Evolutionary conservation across 2,329 filamentous ascomycete species (phyloP).

Genomic region (Fusarium anguioides): DNA sequence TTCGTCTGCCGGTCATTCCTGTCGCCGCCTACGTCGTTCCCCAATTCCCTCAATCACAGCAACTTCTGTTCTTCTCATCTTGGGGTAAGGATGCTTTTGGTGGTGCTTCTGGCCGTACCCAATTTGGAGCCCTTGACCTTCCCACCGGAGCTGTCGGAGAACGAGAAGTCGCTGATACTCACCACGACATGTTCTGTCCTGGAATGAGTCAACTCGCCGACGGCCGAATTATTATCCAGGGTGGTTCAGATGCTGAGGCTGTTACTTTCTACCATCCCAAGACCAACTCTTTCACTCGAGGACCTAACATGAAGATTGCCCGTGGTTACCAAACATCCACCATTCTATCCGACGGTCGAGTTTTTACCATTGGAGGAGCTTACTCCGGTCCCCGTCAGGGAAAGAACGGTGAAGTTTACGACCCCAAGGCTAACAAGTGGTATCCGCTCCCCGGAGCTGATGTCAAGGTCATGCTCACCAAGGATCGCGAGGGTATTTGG

Average conservation of each 20-base stretch:
- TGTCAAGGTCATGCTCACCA: constrained; percentile 63
- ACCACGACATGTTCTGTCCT: constrained; percentile 68
- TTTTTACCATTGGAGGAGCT: constrained; percentile 70
- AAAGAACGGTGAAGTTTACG: constrained; percentile 68
- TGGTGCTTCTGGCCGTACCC: constrained; percentile 29
- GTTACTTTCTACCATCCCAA: constrained; percentile 60
- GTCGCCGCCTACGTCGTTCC: constrained; percentile 37
- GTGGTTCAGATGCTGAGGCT: constrained; percentile 61
- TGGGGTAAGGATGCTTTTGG: constrained; percentile 33
- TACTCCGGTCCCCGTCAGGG: constrained; percentile 58
- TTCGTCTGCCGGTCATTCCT: constrained; percentile 28
- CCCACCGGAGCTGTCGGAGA: constrained; percentile 16
- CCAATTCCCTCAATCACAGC: constrained; percentile 19
- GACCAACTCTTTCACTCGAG: constrained; percentile 53
- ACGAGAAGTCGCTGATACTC: constrained; percentile 53
- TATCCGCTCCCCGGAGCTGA: constrained; percentile 54
- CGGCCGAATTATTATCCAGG: constrained; percentile 63
- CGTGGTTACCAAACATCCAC: constrained; percentile 65
- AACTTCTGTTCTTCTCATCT: constrained; percentile 33
- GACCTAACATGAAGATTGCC: constrained; percentile 56
- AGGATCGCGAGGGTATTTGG: constrained; percentile 60
- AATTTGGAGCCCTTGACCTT: constrained; percentile 22
- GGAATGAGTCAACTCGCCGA: constrained; percentile 61
- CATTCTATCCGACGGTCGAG: constrained; percentile 62
- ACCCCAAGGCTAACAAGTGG: constrained; percentile 60